These are phyloP conservation scores for Solanum stenotomum DNA, from an alignment of 257 asterid species.

Conservation along the genomic window DNA sequence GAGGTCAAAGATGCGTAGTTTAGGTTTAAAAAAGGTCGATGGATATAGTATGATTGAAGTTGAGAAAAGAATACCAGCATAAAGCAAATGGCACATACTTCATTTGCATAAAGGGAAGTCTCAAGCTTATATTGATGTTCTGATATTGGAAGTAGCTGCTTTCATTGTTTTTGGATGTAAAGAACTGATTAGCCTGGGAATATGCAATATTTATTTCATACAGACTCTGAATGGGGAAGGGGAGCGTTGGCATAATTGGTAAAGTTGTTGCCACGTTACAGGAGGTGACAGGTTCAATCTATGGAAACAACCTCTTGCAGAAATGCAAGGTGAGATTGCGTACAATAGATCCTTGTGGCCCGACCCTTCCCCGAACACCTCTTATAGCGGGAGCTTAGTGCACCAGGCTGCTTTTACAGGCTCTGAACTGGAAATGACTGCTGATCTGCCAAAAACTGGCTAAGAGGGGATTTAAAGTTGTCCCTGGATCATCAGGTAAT, in stretches of 20 bases:
- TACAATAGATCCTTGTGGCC: background rate
- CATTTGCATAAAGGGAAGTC: background rate
- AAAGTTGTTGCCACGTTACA: background rate
- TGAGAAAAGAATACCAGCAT: background rate
- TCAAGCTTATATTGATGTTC: background rate
- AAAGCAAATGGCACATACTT: background rate
- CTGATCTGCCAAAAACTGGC: background rate
- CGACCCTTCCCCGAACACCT: background rate
- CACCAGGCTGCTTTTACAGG: background rate
- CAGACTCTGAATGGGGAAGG: background rate
- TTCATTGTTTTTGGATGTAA: background rate
- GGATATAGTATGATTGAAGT: slow-evolving; percentile 69
- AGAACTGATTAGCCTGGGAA: background rate
- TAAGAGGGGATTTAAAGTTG: background rate
- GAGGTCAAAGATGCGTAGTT: slow-evolving; percentile 48
- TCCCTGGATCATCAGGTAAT: background rate
- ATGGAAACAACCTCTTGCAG: background rate
- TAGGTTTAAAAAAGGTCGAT: slow-evolving; percentile 48
- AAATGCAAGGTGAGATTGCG: background rate
- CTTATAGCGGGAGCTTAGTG: background rate
- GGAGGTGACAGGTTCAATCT: background rate
- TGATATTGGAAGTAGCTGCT: background rate
- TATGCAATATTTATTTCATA: background rate
- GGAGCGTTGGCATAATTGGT: background rate
- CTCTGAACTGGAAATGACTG: background rate